Percentiles rank a stretch among this genome's conserved stretches.
Evolutionary conservation across 2,329 filamentous ascomycete genomes (phyloP).

Genomic region (Ophiostoma fasciatum): DNA sequence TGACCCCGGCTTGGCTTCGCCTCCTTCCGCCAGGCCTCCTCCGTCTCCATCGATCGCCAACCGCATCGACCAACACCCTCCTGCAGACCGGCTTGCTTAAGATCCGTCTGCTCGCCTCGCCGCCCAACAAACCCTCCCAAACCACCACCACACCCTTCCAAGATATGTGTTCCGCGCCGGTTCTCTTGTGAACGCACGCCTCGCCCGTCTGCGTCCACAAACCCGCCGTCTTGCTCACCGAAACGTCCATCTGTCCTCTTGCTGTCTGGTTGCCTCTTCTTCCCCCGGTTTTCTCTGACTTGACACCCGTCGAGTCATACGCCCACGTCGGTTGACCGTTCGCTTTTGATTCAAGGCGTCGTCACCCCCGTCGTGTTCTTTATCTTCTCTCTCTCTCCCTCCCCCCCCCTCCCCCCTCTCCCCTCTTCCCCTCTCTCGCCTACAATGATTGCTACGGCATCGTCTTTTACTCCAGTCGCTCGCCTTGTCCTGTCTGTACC

Average conservation of each 20-base stretch:
- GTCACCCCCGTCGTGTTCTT: background rate
- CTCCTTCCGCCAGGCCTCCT: too few relatives aligned
- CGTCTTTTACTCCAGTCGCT: slow-evolving; percentile 43
- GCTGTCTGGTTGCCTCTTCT: slow-evolving; percentile 9
- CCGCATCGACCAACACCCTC: too few relatives aligned
- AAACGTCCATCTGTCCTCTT: slow-evolving; percentile 2
- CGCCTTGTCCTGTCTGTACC: slow-evolving; percentile 37
- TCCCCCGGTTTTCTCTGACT: slow-evolving; percentile 4
- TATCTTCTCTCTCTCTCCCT: background rate
- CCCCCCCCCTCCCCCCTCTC: slow-evolving; percentile 1
- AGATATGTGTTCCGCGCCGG: slow-evolving; percentile 6
- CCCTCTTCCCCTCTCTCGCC: slow-evolving; percentile 8
- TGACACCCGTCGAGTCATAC: slow-evolving; percentile 3
- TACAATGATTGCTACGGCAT: slow-evolving; percentile 41
- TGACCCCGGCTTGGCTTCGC: too few relatives aligned
- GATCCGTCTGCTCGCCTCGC: too few relatives aligned
- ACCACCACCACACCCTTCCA: background rate
- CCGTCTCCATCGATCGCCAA: too few relatives aligned
- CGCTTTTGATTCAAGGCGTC: slow-evolving; percentile 5
- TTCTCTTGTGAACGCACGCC: slow-evolving; percentile 10
- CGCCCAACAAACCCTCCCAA: background rate
- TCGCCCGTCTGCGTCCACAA: slow-evolving; percentile 8
- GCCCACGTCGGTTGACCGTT: too few relatives aligned
- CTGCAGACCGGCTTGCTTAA: too few relatives aligned
- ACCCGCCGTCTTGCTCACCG: slow-evolving; percentile 6